Conservation (phyloP, 495 filamentous ascomycete species). For the Annulohypoxylon bovei region DNA sequence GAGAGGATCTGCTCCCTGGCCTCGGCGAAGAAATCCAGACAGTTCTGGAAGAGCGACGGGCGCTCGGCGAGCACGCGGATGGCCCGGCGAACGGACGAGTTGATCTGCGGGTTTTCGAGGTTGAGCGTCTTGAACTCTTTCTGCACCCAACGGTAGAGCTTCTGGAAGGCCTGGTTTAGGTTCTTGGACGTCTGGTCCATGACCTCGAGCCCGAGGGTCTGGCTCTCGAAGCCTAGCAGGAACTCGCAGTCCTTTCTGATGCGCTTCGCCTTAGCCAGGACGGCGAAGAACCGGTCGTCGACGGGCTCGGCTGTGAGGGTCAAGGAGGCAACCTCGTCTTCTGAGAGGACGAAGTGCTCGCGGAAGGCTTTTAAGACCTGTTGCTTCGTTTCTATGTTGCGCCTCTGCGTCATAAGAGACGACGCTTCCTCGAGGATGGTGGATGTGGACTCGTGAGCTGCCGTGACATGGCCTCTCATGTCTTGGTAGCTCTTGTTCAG, state of each 20-base stretch:
- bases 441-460: constrained; percentile 77
- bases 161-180: constrained; percentile 93
- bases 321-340: constrained; percentile 76
- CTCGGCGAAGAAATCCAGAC: constrained; percentile 92
- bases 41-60: constrained; percentile 90
- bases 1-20: constrained; percentile 87
- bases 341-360: constrained; percentile 83
- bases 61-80: constrained; percentile 89
- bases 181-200: constrained; percentile 89
- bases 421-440: constrained; percentile 83
- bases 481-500: constrained; percentile 84
- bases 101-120: constrained; percentile 94
- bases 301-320: constrained; percentile 82
- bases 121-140: constrained; percentile 92
- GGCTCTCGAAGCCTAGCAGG: constrained; percentile 88
- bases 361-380: constrained; percentile 83
- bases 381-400: constrained; percentile 86
- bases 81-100: constrained; percentile 82
- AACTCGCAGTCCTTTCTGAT: constrained; percentile 90
- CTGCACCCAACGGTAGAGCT: constrained; percentile 94
- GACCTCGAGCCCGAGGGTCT: constrained; percentile 84
- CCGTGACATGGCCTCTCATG: constrained; percentile 78
- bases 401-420: constrained; percentile 76
- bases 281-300: constrained; percentile 83
- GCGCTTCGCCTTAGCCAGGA: constrained; percentile 83